These are phyloP conservation scores for Eimeria falciformis DNA, from an alignment of 169 alveolate species.

Conservation along the genomic window DNA sequence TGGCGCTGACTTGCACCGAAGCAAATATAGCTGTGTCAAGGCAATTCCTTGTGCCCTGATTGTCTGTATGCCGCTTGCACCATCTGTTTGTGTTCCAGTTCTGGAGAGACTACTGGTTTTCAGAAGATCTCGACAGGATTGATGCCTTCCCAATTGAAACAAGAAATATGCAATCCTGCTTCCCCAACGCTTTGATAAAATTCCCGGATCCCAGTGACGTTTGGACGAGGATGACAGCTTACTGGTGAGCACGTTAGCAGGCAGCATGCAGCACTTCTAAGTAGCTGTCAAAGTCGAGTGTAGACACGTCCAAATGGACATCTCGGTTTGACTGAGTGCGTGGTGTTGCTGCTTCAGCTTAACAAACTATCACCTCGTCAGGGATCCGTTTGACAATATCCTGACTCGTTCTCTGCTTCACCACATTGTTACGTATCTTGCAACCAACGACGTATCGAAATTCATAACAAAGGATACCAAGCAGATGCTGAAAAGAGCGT, in stretches of 20 bases:
- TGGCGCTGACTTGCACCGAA: no score
- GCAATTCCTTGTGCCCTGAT: no score
- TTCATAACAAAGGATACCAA: neutral
- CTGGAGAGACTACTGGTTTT: constrained; percentile 76
- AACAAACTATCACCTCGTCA: constrained; percentile 63
- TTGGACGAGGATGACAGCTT: constrained; percentile 70
- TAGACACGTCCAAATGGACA: neutral
- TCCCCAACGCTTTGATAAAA: constrained; percentile 15
- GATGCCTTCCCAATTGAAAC: constrained; percentile 41
- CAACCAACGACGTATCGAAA: neutral
- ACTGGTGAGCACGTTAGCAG: constrained; percentile 68
- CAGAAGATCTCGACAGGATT: constrained; percentile 61
- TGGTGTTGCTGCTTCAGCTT: constrained; percentile 48
- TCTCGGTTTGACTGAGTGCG: no score
- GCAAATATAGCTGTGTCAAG: no score
- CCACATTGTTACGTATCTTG: neutral
- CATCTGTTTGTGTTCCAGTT: constrained; percentile 9
- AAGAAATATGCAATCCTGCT: constrained; percentile 14
- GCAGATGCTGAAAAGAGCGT: constrained; percentile 20
- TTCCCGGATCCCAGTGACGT: constrained; percentile 55
- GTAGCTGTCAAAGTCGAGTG: neutral
- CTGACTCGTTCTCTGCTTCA: constrained; percentile 6
- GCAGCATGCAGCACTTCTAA: neutral
- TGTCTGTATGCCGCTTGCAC: no score
- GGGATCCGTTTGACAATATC: constrained; percentile 58